phyloP scores from a whole-genome alignment of 2,329 filamentous ascomycete genomes.

The Didymella exigua region DNA sequence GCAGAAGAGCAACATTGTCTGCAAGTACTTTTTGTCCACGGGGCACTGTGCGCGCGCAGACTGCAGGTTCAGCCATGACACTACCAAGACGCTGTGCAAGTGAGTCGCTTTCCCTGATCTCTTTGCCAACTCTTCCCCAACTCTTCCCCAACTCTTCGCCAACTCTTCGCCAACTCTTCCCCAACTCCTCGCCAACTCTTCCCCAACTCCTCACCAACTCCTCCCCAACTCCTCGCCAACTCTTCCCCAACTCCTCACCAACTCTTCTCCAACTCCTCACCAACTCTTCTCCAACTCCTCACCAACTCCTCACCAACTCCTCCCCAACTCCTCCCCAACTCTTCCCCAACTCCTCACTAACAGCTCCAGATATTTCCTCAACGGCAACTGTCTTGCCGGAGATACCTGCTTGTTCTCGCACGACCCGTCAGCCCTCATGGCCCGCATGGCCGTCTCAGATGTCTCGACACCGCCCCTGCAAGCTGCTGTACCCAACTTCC shows the following conservation, averaged over 20 bases:
- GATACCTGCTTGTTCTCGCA: slow-evolving; percentile 97
- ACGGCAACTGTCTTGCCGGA: slow-evolving; percentile 92
- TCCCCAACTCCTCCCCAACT: no score
- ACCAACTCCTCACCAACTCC: no score
- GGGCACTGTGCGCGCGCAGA: slow-evolving; percentile 96
- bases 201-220: no score
- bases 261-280: no score
- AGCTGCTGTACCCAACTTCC: slow-evolving; percentile 69
- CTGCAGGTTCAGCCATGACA: slow-evolving; percentile 95
- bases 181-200: no score
- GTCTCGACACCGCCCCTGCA: slow-evolving; percentile 68
- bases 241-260: no score
- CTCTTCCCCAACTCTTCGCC: no score
- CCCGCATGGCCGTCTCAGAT: slow-evolving; percentile 76
- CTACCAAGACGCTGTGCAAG: slow-evolving; percentile 98
- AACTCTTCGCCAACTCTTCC: no score
- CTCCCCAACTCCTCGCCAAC: no score
- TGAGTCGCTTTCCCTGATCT: slow-evolving; percentile 58
- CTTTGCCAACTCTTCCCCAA: no score
- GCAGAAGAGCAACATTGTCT: slow-evolving; percentile 85
- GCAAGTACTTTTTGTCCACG: slow-evolving; percentile 95
- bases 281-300: no score
- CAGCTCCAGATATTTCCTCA: slow-evolving; percentile 80
- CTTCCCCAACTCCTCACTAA: slow-evolving; percentile 25
- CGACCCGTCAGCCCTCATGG: slow-evolving; percentile 85